Evolutionary conservation across 2,329 filamentous ascomycete species (phyloP).

Genomic region (Ceratocystis variospora): DNA sequence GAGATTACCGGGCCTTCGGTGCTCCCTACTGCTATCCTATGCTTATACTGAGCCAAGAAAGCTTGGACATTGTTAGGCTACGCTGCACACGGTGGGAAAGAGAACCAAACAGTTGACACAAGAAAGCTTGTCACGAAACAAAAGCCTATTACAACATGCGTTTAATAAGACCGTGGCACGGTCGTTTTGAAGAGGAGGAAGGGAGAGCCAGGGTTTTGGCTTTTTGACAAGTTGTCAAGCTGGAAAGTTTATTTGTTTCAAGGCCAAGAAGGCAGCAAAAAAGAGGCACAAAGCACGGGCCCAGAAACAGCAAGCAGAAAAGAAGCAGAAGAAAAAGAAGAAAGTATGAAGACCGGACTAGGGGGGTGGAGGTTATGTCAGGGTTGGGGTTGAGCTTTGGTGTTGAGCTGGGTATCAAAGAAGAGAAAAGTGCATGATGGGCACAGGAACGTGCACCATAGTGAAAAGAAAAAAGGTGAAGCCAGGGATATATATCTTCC

Average conservation of each 20-base stretch:
- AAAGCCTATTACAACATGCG: constrained; percentile 2
- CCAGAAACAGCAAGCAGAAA: not conserved
- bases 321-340: not conserved
- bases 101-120: not conserved
- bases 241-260: not conserved
- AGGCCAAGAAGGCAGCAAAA: not conserved
- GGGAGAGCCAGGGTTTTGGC: not conserved
- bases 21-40: not conserved
- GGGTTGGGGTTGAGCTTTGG: too few species aligned
- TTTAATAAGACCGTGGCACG: not conserved
- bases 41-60: not conserved
- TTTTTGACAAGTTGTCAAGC: not conserved
- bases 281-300: not conserved
- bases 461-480: not conserved
- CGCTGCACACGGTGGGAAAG: too few species aligned
- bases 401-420: not conserved
- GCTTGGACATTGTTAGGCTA: not conserved
- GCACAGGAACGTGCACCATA: not conserved
- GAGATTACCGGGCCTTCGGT: not conserved
- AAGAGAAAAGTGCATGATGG: constrained; percentile 2
- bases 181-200: not conserved
- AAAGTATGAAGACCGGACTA: not conserved
- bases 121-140: constrained; percentile 4
- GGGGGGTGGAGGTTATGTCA: not conserved
- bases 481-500: not conserved